Conservation (phyloP, 176 grass and related monocot species). For the Pontederia crassipes region DNA sequence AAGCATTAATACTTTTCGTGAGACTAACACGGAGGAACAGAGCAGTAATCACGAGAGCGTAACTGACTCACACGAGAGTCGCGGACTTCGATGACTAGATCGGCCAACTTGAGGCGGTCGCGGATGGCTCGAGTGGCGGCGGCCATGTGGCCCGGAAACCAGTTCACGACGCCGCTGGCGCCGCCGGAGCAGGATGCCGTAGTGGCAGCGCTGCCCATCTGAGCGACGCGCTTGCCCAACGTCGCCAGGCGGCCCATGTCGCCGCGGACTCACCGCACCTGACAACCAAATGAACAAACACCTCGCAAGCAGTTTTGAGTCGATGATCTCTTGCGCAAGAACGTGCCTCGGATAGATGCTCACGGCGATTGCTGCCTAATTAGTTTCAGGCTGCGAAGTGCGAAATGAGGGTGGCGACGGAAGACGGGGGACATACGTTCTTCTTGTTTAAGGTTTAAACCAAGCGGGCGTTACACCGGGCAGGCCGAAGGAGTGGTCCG, state of each 20-base stretch:
- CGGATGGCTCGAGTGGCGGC: slow-evolving; percentile 81
- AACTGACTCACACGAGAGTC: slow-evolving; percentile 62
- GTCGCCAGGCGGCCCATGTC: slow-evolving; percentile 30
- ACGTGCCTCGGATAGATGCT: too few relatives aligned
- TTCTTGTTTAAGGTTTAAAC: too few relatives aligned
- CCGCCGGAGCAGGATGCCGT: slow-evolving; percentile 29
- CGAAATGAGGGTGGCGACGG: too few relatives aligned
- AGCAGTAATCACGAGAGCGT: not conserved
- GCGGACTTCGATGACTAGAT: slow-evolving; percentile 93
- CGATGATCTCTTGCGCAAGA: too few relatives aligned
- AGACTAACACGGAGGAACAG: not conserved
- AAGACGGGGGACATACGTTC: too few relatives aligned
- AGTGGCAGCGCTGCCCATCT: slow-evolving; percentile 39
- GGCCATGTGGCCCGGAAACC: slow-evolving; percentile 98
- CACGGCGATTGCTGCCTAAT: too few relatives aligned
- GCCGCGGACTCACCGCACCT: not conserved
- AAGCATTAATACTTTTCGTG: too few relatives aligned
- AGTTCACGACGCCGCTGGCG: slow-evolving; percentile 59
- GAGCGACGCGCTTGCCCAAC: slow-evolving; percentile 46
- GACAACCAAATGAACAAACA: too few relatives aligned
- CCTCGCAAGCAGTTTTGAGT: too few relatives aligned
- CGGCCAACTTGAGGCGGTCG: slow-evolving; percentile 73
- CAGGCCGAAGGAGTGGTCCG: too few relatives aligned
- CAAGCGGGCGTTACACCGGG: too few relatives aligned
- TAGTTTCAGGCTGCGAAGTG: too few relatives aligned